Base-by-base conservation (phyloP, 768 basidiomycete species). In the Basidioascus undulatus region DNA sequence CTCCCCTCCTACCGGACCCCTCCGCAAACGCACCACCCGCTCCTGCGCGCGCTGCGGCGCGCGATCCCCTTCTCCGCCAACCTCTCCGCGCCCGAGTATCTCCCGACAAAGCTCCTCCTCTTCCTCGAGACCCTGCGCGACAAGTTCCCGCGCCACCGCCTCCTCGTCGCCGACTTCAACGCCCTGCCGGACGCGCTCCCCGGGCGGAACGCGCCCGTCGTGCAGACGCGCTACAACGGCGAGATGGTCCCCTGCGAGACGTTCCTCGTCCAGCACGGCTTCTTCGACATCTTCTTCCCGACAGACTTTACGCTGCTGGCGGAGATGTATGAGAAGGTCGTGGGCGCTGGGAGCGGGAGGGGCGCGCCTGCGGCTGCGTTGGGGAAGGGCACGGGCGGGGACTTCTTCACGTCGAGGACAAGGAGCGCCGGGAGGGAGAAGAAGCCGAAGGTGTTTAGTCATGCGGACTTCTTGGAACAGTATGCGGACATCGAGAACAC, bases 261-360 rank as follows among this genome's bases (percentile, higher is more conserved):
- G 12, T 67, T 92, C 42, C 71, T 89, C 50, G 92, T 98, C 44
- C 74, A 74, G 51, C 89, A 79, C 53, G 92, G 92, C 7, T 87
- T 74, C 61, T 98, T 98, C 57, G 92, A 98, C 57, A 96, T 96
- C 45, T 82, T 98, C 63, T 98, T 98, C 62, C 92, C 92, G 9
- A 96, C 89, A 11, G 64, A 81, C 55, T 94, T 94, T 48, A 70
- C 69, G 39, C 67, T 66, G 18, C 65, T 96, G 40, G 65, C 79
- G 35, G 82, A 89, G 55, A 80, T 87, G 71, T 94, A 94, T 59
- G 79, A 86, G 53, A 65, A 72, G 48, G 67, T 76, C 41, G 70
- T 96, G 44, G 52, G 72, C 76, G 18, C 58, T 74, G 18, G 57
- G 64, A 44, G 60, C 61, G 4, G 66, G 58, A 39, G 61, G 68